These are phyloP conservation scores for Septoria linicola DNA, from an alignment of 2,329 filamentous ascomycete genomes.

Conservation along the genomic window DNA sequence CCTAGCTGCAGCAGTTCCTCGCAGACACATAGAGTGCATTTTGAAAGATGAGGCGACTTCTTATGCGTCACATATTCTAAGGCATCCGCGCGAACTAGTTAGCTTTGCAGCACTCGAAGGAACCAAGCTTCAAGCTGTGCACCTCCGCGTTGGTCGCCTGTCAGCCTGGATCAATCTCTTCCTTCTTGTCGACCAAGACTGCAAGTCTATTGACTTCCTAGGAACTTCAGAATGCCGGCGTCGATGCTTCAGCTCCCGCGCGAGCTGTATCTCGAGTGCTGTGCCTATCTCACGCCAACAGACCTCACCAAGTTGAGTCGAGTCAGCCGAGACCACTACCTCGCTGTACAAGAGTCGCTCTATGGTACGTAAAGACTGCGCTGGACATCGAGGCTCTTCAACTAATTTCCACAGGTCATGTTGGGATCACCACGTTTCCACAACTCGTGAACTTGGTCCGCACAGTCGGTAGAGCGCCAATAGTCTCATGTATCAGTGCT, in stretches of 20 bases:
- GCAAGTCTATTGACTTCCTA: no score
- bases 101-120: no score
- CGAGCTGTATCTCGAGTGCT: constrained; percentile 29
- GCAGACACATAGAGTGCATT: no score
- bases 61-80: no score
- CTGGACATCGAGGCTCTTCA: neutral
- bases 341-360: constrained; percentile 26
- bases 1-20: no score
- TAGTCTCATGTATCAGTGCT: constrained; percentile 24
- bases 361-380: constrained; percentile 19
- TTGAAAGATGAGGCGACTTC: no score
- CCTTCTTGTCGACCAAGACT: no score
- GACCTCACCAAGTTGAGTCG: constrained; percentile 22
- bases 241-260: constrained; percentile 26
- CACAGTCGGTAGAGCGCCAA: constrained; percentile 18
- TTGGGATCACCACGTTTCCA: neutral
- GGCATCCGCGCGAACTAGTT: no score
- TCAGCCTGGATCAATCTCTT: no score
- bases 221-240: no score
- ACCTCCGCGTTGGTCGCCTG: no score
- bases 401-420: neutral
- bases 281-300: constrained; percentile 17
- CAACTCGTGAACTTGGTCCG: constrained; percentile 21
- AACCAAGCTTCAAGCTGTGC: no score
- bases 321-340: constrained; percentile 25